phyloP scores from a whole-genome alignment of 2,329 filamentous ascomycete genomes.

The Didymella keratinophila region DNA sequence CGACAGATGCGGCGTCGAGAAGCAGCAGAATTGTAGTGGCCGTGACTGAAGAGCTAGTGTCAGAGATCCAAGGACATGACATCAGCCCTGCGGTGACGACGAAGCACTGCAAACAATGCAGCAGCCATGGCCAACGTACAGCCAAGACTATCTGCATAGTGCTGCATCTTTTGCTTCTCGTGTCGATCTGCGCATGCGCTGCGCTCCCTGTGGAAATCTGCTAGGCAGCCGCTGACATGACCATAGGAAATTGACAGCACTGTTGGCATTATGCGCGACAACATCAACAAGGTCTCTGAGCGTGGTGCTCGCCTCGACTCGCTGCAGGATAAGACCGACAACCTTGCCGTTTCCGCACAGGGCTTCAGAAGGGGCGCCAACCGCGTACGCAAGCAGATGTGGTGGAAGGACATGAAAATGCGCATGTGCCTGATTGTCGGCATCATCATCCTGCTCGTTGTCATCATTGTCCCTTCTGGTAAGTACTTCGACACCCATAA shows the following conservation, averaged over 20 bases:
- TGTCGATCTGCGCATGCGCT: not conserved
- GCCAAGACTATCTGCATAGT: not conserved
- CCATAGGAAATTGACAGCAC: conserved; percentile 94
- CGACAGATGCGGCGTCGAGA: conserved; percentile 6
- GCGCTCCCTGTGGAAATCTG: not conserved
- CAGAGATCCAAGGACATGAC: conserved; percentile 24
- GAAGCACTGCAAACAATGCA: not conserved
- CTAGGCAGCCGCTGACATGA: conserved; percentile 12
- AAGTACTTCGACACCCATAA: conserved; percentile 47
- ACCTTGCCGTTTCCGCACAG: conserved; percentile 89
- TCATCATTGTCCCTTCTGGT: conserved; percentile 96
- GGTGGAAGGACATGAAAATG: conserved; percentile 99
- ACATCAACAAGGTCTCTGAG: conserved; percentile 95
- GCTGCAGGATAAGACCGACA: conserved; percentile 92
- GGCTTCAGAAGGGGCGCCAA: conserved; percentile 97
- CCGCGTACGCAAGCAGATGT: conserved; percentile 92
- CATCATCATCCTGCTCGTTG: conserved; percentile 86
- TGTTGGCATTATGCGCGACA: conserved; percentile 93
- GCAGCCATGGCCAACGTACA: not conserved
- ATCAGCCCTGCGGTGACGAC: conserved; percentile 19
- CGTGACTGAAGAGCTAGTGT: conserved; percentile 11
- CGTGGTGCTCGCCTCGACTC: conserved; percentile 89
- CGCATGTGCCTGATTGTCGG: conserved; percentile 92
- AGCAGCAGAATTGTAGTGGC: conserved; percentile 11
- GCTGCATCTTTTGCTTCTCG: not conserved